Conservation (phyloP, 176 grass and related monocot genomes). For the Tillandsia leiboldiana region DNA sequence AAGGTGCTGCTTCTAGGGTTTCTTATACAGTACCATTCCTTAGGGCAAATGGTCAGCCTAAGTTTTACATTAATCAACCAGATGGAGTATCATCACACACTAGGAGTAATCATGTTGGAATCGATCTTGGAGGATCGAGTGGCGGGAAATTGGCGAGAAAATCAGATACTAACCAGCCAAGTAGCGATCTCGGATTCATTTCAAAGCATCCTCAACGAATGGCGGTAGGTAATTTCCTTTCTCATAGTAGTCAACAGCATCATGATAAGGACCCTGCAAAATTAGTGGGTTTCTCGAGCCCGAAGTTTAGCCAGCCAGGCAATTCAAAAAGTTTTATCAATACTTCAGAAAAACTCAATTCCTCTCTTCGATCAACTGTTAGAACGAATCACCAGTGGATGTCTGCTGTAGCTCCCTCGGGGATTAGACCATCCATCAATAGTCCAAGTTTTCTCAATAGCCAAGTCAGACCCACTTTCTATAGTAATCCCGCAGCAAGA, state of each 20-base stretch:
- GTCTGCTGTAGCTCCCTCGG: conserved; percentile 54
- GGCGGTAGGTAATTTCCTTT: conserved; percentile 19
- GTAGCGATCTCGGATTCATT: conserved; percentile 35
- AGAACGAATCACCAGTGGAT: conserved; percentile 79
- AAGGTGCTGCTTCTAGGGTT: conserved; percentile 30
- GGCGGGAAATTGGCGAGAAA: conserved; percentile 39
- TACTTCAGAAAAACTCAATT: conserved; percentile 40
- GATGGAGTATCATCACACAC: conserved; percentile 33
- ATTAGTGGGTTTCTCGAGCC: conserved; percentile 29
- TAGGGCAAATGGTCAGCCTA: conserved; percentile 35
- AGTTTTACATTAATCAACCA: conserved; percentile 47
- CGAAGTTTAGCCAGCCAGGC: conserved; percentile 30
- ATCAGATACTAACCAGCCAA: conserved; percentile 30
- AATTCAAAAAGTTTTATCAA: conserved; percentile 36
- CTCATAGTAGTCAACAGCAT: conserved; percentile 33
- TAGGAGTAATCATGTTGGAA: conserved; percentile 36
- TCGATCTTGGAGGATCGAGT: conserved; percentile 33
- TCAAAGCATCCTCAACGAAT: conserved; percentile 49
- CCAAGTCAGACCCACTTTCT: conserved; percentile 21
- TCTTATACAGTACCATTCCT: conserved; percentile 22
- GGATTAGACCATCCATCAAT: conserved; percentile 48
- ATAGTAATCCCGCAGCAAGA: conserved; percentile 19
- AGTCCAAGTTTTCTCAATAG: conserved; percentile 30
- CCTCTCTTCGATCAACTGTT: conserved; percentile 46
- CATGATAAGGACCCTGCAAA: conserved; percentile 39